Percentiles rank a stretch among this genome's conserved stretches.
Evolutionary conservation across 805 yeast genomes (phyloP).

Genomic region (Saturnispora sanitii): DNA sequence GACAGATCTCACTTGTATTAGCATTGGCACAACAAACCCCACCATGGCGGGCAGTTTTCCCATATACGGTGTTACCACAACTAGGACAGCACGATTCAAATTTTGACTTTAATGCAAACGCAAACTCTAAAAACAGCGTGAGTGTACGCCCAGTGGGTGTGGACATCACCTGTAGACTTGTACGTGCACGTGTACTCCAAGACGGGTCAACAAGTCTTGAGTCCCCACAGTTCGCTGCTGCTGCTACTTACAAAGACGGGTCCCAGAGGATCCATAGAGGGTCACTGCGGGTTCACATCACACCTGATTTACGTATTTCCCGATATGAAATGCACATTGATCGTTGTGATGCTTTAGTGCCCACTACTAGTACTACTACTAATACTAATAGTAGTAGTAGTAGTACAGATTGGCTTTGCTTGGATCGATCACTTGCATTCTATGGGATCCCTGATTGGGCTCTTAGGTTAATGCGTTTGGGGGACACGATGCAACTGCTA

Average conservation of each 20-base stretch:
- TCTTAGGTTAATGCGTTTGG: conserved; percentile 61
- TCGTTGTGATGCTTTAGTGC: too few relatives aligned
- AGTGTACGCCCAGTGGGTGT: too few relatives aligned
- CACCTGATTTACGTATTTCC: conserved; percentile 54
- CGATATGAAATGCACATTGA: conserved; percentile 54
- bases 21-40: too few relatives aligned
- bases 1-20: conserved; percentile 38
- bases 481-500: conserved; percentile 69
- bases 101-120: too few relatives aligned
- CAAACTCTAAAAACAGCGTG: too few relatives aligned
- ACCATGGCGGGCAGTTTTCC: conserved; percentile 52
- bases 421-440: too few relatives aligned
- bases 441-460: conserved; percentile 59
- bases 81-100: too few relatives aligned
- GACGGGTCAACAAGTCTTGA: conserved; percentile 46
- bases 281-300: conserved; percentile 51
- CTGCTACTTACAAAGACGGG: conserved; percentile 57
- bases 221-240: conserved; percentile 38
- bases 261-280: conserved; percentile 57
- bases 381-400: not conserved
- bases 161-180: conserved; percentile 39
- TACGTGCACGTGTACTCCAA: conserved; percentile 43
- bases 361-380: conserved; percentile 27
- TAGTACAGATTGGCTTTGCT: too few relatives aligned
- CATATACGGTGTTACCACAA: conserved; percentile 54